phyloP scores from a whole-genome alignment of 805 yeast genomes.

The Starmerella vaccinii region DNA sequence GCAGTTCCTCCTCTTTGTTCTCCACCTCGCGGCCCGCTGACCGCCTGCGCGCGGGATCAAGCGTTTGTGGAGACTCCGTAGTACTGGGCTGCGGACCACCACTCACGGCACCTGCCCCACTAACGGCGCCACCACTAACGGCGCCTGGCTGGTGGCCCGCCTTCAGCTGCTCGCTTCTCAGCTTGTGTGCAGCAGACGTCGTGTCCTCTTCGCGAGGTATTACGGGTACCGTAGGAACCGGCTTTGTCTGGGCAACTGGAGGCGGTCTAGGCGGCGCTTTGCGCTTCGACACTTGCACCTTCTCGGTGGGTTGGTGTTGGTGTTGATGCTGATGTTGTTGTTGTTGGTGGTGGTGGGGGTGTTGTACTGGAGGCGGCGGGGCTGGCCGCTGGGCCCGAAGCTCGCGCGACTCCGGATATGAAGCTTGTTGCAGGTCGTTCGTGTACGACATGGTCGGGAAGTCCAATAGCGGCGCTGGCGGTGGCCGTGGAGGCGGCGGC shows the following conservation, averaged over 20 bases:
- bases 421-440: not conserved
- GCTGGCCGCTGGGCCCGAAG: slow-evolving; percentile 10
- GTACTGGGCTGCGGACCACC: not conserved
- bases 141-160: not conserved
- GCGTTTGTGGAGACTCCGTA: not conserved
- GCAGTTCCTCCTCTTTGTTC: slow-evolving; percentile 24
- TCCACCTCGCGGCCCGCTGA: slow-evolving; percentile 19
- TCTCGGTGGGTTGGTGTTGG: too few species aligned
- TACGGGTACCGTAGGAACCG: not conserved
- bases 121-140: not conserved
- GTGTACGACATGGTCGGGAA: slow-evolving; percentile 21
- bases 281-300: not conserved
- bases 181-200: not conserved
- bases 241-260: not conserved
- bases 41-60: not conserved
- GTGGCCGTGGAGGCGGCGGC: slow-evolving; percentile 34
- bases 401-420: slow-evolving; percentile 1
- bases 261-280: slow-evolving; percentile 4
- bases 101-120: not conserved
- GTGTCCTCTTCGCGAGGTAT: not conserved
- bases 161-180: not conserved
- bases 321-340: too few species aligned
- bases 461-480: slow-evolving; percentile 38
- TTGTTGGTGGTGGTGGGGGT: too few species aligned
- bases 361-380: slow-evolving; percentile 3